Conservation (phyloP, 2,329 filamentous ascomycete species). For the Colletotrichum trifolii region DNA sequence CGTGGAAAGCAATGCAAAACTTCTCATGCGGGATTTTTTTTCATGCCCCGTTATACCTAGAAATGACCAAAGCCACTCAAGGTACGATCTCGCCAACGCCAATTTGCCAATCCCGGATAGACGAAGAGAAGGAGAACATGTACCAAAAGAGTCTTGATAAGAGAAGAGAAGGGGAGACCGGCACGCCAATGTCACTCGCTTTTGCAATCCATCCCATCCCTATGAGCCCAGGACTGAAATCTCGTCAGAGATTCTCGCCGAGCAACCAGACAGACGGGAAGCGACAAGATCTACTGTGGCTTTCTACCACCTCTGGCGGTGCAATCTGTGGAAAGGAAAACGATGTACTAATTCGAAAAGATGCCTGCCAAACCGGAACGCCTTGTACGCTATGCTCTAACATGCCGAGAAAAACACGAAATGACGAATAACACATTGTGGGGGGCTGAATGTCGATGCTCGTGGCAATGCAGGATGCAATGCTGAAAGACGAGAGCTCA, state of each 20-base stretch:
- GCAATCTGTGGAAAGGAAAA: conserved; percentile 32
- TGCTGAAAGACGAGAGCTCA: conserved; percentile 26
- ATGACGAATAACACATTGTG: conserved; percentile 35
- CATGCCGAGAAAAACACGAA: conserved; percentile 40
- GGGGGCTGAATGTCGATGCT: conserved; percentile 31
- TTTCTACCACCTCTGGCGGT: conserved; percentile 30
- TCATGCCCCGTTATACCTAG: conserved; percentile 33
- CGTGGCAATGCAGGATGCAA: conserved; percentile 32
- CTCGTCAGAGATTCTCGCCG: conserved; percentile 20
- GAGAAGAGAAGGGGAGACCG: conserved; percentile 10
- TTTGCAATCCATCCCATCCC: conserved; percentile 28
- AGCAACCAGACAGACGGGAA: conserved; percentile 33
- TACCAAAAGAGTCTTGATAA: conserved; percentile 12
- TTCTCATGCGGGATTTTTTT: conserved; percentile 33
- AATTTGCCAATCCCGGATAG: neutral
- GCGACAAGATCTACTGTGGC: conserved; percentile 35
- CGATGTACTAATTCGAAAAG: conserved; percentile 38
- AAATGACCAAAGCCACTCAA: conserved; percentile 19
- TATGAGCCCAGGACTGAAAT: conserved; percentile 28
- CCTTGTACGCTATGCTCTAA: conserved; percentile 55
- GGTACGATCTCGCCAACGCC: conserved; percentile 30
- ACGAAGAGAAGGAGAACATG: conserved; percentile 10
- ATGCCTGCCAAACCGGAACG: conserved; percentile 44
- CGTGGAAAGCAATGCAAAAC: conserved; percentile 23
- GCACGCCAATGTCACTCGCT: conserved; percentile 33